Conservation (phyloP, 179 eudicot species). For the Beta corolliflora region DNA sequence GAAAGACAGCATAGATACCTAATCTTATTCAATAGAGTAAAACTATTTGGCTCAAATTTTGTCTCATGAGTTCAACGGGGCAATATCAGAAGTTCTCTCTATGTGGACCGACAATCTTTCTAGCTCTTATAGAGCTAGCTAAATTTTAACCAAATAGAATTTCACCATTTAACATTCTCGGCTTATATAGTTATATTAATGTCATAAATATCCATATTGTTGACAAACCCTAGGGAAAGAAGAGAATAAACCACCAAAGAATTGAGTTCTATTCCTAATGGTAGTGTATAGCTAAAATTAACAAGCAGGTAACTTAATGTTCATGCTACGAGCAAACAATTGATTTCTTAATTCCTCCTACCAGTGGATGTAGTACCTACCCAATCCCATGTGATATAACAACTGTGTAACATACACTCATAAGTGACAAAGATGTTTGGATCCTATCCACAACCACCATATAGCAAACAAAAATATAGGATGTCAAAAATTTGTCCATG, state of each 20-base stretch:
- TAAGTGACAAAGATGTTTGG: neutral
- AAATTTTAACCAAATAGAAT: too few relatives aligned
- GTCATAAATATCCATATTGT: neutral
- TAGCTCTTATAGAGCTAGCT: too few relatives aligned
- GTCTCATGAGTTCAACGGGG: too few relatives aligned
- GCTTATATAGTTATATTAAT: neutral
- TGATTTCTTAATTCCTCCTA: neutral
- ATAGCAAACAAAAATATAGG: neutral
- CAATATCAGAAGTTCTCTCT: too few relatives aligned
- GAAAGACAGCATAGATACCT: neutral
- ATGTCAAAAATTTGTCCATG: neutral
- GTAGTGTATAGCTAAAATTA: neutral
- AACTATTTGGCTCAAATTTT: too few relatives aligned
- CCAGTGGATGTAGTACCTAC: neutral
- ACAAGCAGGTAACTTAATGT: neutral
- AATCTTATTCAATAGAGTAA: too few relatives aligned
- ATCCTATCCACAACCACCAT: constrained; percentile 14
- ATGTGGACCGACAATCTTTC: too few relatives aligned
- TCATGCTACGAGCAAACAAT: neutral
- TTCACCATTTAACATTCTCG: too few relatives aligned
- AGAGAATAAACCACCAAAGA: neutral
- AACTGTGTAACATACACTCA: neutral
- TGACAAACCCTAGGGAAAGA: neutral
- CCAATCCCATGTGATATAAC: neutral
- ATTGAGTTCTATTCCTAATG: neutral